Evolutionary conservation across 768 basidiomycete species (phyloP).

Genomic region (Termitomyces sp.): DNA sequence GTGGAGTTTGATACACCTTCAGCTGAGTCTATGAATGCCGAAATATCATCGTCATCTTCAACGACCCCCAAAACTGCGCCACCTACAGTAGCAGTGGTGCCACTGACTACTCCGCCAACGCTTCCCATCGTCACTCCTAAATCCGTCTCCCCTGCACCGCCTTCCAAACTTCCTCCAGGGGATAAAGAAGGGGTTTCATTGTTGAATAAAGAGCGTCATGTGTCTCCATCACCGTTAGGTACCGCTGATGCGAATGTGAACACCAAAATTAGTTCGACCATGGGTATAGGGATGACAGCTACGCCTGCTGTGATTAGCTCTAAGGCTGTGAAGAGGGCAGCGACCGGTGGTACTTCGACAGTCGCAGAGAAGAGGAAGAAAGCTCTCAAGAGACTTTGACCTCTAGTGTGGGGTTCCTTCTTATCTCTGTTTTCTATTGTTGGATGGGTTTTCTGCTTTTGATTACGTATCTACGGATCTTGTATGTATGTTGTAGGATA

Average conservation of each 20-base stretch:
- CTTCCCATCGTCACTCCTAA: conserved; percentile 38
- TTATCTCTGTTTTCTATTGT: not conserved
- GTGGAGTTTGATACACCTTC: conserved; percentile 59
- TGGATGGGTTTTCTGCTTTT: conserved; percentile 1
- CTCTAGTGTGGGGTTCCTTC: not conserved
- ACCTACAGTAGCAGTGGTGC: conserved; percentile 14
- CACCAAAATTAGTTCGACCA: conserved; percentile 25
- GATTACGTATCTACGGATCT: conserved; percentile 3
- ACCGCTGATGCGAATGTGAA: conserved; percentile 68
- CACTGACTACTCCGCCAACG: conserved; percentile 19
- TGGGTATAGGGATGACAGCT: conserved; percentile 24
- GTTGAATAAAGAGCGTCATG: conserved; percentile 51
- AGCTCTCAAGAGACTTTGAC: conserved; percentile 71
- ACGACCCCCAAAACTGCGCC: conserved; percentile 17
- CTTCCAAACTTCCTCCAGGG: conserved; percentile 31
- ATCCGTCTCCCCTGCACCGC: conserved; percentile 36
- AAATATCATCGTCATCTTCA: conserved; percentile 22
- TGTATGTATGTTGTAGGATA: conserved; percentile 10
- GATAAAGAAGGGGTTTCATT: conserved; percentile 31
- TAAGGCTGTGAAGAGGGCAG: conserved; percentile 68
- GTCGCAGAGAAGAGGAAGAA: conserved; percentile 85
- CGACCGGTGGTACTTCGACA: conserved; percentile 41
- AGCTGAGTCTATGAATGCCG: conserved; percentile 21
- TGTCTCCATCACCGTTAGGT: conserved; percentile 63
- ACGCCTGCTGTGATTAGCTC: conserved; percentile 30